Evolutionary conservation across 495 filamentous ascomycete genomes (phyloP).

Genomic region (Hypoxylon cercidicola): DNA sequence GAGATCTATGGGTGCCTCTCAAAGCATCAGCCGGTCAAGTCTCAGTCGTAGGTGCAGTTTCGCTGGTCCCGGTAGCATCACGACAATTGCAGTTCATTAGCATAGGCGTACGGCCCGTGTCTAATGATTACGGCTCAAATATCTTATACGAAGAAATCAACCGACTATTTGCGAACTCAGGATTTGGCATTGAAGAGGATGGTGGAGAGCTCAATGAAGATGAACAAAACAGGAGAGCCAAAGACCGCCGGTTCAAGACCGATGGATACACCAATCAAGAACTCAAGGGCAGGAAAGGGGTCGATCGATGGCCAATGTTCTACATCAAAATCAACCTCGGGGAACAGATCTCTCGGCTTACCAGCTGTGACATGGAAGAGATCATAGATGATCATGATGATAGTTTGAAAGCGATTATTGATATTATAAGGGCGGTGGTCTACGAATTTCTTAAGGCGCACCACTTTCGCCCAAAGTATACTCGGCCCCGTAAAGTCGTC

Average conservation of each 20-base stretch:
- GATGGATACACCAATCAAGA: slow-evolving; percentile 67
- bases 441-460: slow-evolving; percentile 75
- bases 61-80: slow-evolving; percentile 72
- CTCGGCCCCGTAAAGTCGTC: slow-evolving; percentile 6
- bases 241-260: slow-evolving; percentile 54
- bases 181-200: slow-evolving; percentile 75
- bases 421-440: slow-evolving; percentile 71
- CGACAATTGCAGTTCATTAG: slow-evolving; percentile 83
- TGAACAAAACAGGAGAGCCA: slow-evolving; percentile 50
- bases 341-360: slow-evolving; percentile 7
- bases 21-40: slow-evolving; percentile 70
- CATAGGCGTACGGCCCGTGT: slow-evolving; percentile 71
- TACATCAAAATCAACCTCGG: slow-evolving; percentile 74
- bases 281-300: slow-evolving; percentile 68
- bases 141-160: slow-evolving; percentile 84
- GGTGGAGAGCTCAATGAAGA: slow-evolving; percentile 41
- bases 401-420: slow-evolving; percentile 58
- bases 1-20: slow-evolving; percentile 71
- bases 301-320: slow-evolving; percentile 94
- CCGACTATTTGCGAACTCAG: slow-evolving; percentile 76
- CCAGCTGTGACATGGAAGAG: slow-evolving; percentile 42
- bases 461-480: slow-evolving; percentile 64
- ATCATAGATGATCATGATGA: slow-evolving; percentile 51
- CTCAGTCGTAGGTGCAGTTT: slow-evolving; percentile 74
- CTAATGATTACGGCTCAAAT: slow-evolving; percentile 65